phyloP scores from a whole-genome alignment of 2,329 filamentous ascomycete genomes.

The Leptoxyphium fumago region DNA sequence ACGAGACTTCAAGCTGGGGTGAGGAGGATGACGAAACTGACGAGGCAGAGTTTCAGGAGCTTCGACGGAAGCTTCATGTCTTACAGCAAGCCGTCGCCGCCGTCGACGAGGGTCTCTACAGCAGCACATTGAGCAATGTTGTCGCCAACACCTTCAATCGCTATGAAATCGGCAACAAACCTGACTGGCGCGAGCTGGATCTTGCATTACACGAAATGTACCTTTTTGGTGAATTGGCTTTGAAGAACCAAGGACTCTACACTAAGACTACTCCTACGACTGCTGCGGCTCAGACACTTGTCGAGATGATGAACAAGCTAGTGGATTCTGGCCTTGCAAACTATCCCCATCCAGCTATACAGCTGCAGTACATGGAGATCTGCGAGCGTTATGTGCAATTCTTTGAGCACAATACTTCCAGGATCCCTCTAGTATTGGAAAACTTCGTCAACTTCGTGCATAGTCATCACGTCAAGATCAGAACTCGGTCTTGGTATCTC shows the following conservation, averaged over 20 bases:
- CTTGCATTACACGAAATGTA: slow-evolving; percentile 91
- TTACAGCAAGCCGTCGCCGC: slow-evolving; percentile 86
- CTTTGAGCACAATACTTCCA: slow-evolving; percentile 69
- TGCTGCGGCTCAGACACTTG: slow-evolving; percentile 63
- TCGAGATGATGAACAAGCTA: slow-evolving; percentile 92
- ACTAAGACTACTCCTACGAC: slow-evolving; percentile 70
- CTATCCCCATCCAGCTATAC: slow-evolving; percentile 79
- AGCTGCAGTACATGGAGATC: slow-evolving; percentile 97
- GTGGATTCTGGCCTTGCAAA: slow-evolving; percentile 77
- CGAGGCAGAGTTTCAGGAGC: slow-evolving; percentile 91
- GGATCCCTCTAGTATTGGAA: slow-evolving; percentile 76
- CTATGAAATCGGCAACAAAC: slow-evolving; percentile 56
- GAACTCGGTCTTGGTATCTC: slow-evolving; percentile 88
- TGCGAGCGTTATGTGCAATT: slow-evolving; percentile 87
- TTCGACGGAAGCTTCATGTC: slow-evolving; percentile 77
- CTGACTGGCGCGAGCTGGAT: slow-evolving; percentile 93
- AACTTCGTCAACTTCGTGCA: slow-evolving; percentile 86
- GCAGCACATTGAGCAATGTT: slow-evolving; percentile 73
- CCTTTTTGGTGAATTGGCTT: slow-evolving; percentile 84
- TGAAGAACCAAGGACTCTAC: slow-evolving; percentile 75
- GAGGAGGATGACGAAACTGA: slow-evolving; percentile 90
- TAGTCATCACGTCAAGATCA: slow-evolving; percentile 72
- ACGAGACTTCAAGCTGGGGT: slow-evolving; percentile 87
- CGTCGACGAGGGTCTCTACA: slow-evolving; percentile 76
- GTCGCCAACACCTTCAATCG: slow-evolving; percentile 77